Evolutionary conservation across 2,329 filamentous ascomycete genomes (phyloP), one percentile per base, ranked within the genome.

Genomic region (Monosporascus sp.): DNA sequence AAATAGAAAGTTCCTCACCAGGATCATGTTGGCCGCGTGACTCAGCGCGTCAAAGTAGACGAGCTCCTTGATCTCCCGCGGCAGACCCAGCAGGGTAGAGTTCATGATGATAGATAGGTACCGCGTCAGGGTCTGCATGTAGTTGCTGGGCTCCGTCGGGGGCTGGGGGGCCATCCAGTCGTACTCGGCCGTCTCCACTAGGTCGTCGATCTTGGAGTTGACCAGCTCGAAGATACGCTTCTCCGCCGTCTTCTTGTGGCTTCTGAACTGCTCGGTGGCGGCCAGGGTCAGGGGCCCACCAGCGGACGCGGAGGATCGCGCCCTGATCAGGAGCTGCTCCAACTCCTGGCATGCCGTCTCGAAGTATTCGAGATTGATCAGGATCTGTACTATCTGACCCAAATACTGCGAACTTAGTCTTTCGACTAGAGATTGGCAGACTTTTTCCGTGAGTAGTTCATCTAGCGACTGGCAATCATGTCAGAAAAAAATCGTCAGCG

Each of bases 151-250:
- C 63, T 94, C 88, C 1, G 77, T 76, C 18, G 86, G 83, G 24
- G 83, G 74, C 7, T 78, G 82, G 4, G 79, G 76, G 2, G 78
- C 72, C 58, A 74, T 77, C 78, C 94, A 99, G 69, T 97, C 91
- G 68, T 99, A 99, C 72, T 99, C 94, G 35, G 94, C 93, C 0
- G 92, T 97, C 63, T 97, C 93, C 51, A 99, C 89, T 11, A 99
- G 81, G 68, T 99, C 94, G 66, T 97, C 93, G 63, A 99, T 97
- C 75, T 99, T 99, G 53, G 89, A 95, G 73, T 99, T 97, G 58
- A 99, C 94, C 0, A 99, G 81, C 72, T 99, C 95, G 66, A 99
- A 99, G 54, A 99, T 97, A 37, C 95, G 88, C 73, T 97, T 96
- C 68, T 97, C 93, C 0, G 94, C 94, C 1, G 88, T 91, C 74